Base-by-base conservation (phyloP, 345 rosid species). In the Cardamine occulta region DNA sequence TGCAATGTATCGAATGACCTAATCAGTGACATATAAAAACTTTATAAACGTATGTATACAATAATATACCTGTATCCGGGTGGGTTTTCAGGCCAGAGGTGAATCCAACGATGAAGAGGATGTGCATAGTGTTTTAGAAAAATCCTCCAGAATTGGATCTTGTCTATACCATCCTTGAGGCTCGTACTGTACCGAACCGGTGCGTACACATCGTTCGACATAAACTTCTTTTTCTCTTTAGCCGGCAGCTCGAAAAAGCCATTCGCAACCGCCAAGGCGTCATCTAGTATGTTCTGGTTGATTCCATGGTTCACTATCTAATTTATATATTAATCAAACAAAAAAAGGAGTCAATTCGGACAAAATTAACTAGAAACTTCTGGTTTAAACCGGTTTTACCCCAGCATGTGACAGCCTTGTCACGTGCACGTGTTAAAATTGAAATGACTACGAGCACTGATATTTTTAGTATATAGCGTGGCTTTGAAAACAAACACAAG, bases 91-190 rank as follows among this genome's bases (percentile, higher is more conserved):
- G 95, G 91, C 95, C 93, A 91, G 6, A 59, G 74, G 55, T 74
- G 75, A 72, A 85, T 70, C 88, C 88, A 89, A 10, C 80, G 68
- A 49, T 85, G 73, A 31, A 85, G 79, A 23, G 97, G 97, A 70
- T 88, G 64, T 15, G 93, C 89, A 69, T 91, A 86, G 61, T 84
- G 93, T 79, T 91, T 88, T 35, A 89, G 83, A 76, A 91, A 89
- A 26, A 80, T 80, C 68, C 95, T 88, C 91, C 95, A 85, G 31
- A 77, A 84, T 31, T 88, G 88, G 66, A 79, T 77, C 26, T 78
- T 78, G 72, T 88, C 93, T 2, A 66, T 7, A 11, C 89, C 89
- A 2, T 87, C 89, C 65, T 80, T 84, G 29, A 89, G 15, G 80
- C 97, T 86, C 8, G 87, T 85, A 11, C 66, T 80, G 21, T 88